phyloP scores from a whole-genome alignment of 2,329 filamentous ascomycete species.

The Tolypocladium endophyticum region DNA sequence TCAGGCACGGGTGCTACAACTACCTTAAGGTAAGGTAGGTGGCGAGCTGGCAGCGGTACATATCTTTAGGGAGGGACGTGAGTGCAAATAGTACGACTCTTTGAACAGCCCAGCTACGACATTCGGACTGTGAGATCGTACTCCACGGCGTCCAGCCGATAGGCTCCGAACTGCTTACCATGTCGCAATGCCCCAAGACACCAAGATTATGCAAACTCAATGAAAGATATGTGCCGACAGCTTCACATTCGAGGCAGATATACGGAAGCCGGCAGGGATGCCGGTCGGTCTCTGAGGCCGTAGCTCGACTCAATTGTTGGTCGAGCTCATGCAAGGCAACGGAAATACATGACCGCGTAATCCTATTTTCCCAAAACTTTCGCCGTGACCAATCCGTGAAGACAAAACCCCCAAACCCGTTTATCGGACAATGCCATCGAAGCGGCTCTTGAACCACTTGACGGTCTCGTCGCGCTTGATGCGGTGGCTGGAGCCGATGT shows the following conservation, averaged over 20 bases:
- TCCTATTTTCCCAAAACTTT: slow-evolving; percentile 21
- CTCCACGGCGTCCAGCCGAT: background rate
- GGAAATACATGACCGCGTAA: slow-evolving; percentile 28
- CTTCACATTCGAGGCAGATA: slow-evolving; percentile 26
- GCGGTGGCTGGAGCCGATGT: slow-evolving; percentile 78
- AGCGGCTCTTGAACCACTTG: slow-evolving; percentile 88
- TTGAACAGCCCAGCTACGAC: background rate
- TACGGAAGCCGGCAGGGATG: slow-evolving; percentile 51
- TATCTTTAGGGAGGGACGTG: too few relatives aligned
- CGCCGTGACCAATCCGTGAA: slow-evolving; percentile 30
- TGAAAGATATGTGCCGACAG: background rate
- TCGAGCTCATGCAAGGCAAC: slow-evolving; percentile 41
- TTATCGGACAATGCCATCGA: slow-evolving; percentile 99
- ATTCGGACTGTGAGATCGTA: background rate
- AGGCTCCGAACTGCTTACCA: background rate
- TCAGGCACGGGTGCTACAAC: too few relatives aligned
- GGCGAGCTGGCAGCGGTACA: too few relatives aligned
- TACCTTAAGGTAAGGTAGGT: too few relatives aligned
- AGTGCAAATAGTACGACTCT: too few relatives aligned
- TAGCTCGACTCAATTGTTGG: slow-evolving; percentile 48
- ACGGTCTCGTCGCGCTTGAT: slow-evolving; percentile 93
- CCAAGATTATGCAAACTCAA: background rate
- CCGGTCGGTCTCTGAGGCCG: slow-evolving; percentile 68
- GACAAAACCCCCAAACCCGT: slow-evolving; percentile 23
- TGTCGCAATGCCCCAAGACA: background rate